A percentile compares a stretch with the other conserved stretches of the same genome.
phyloP scores from a whole-genome alignment of 2,329 filamentous ascomycete genomes.

The Calonectria hawksworthii region DNA sequence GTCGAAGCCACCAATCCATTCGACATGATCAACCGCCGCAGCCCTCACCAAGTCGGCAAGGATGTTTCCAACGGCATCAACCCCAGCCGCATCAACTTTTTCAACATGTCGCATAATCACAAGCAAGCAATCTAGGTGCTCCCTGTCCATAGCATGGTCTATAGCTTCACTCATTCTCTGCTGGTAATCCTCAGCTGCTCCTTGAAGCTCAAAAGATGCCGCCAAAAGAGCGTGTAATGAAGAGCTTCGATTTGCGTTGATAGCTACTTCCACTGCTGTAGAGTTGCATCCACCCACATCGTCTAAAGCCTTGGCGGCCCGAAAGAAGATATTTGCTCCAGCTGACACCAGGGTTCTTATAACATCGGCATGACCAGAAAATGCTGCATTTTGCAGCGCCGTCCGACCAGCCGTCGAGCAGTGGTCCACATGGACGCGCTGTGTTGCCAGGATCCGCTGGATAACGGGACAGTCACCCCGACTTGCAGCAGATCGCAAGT shows the following conservation, averaged over 20 bases:
- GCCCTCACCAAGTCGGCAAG: conserved; percentile 92
- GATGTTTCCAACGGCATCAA: conserved; percentile 93
- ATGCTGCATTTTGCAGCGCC: background rate
- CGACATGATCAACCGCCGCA: conserved; percentile 90
- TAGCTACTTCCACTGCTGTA: background rate
- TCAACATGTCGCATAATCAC: background rate
- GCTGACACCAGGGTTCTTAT: background rate
- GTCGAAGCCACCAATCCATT: conserved; percentile 49
- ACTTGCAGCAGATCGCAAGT: background rate
- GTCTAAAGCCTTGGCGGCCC: background rate
- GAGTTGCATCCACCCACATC: background rate
- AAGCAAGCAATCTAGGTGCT: background rate
- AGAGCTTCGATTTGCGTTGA: background rate
- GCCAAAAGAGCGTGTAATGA: background rate
- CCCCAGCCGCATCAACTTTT: conserved; percentile 89
- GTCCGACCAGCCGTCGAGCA: background rate
- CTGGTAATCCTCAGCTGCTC: background rate
- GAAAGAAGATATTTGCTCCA: background rate
- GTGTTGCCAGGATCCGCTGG: background rate
- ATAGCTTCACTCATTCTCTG: background rate
- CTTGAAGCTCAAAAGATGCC: too few species aligned
- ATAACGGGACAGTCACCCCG: background rate
- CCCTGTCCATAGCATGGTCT: background rate
- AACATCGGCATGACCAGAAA: background rate
- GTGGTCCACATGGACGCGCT: background rate